Evolutionary conservation across 805 yeast genomes (phyloP).

Genomic region (Cyberlindnera veronae): DNA sequence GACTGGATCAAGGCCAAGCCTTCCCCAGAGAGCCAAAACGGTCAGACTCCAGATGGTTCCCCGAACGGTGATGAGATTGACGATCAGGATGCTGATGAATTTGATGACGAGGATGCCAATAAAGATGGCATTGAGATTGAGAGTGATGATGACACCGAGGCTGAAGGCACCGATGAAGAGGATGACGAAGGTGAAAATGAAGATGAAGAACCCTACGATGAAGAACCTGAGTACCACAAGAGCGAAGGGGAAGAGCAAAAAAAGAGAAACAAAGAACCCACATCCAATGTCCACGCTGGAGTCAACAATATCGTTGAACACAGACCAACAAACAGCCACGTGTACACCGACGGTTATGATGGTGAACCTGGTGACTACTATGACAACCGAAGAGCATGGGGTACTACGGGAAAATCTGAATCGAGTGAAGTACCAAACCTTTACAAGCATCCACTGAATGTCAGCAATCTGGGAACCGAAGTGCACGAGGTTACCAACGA

Average conservation of each 20-base stretch:
- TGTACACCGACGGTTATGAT: constrained; percentile 32
- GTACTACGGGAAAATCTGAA: too few species aligned
- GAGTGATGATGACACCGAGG: constrained; percentile 1
- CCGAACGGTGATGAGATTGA: background rate
- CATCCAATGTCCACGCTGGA: constrained; percentile 15
- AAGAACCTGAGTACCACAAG: background rate
- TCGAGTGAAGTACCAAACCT: too few species aligned
- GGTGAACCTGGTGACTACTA: constrained; percentile 25
- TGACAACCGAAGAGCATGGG: too few species aligned
- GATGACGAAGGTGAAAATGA: constrained; percentile 1
- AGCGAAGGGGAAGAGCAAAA: background rate
- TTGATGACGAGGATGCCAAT: constrained; percentile 1
- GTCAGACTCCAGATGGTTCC: background rate
- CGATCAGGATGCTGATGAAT: background rate
- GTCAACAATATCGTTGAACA: constrained; percentile 5
- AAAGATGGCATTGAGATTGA: background rate
- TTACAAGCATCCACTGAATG: too few species aligned
- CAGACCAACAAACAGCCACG: constrained; percentile 15
- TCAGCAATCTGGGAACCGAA: too few species aligned
- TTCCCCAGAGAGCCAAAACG: too few species aligned
- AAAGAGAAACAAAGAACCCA: background rate
- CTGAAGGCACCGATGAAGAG: constrained; percentile 1
- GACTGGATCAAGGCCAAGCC: constrained; percentile 10
- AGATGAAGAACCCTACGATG: background rate
- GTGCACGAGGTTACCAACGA: too few species aligned